A percentile compares a stretch with the other conserved stretches of the same genome.
Evolutionary conservation across 257 asterid species (phyloP).

Genomic region (Nicotiana tomentosiformis): DNA sequence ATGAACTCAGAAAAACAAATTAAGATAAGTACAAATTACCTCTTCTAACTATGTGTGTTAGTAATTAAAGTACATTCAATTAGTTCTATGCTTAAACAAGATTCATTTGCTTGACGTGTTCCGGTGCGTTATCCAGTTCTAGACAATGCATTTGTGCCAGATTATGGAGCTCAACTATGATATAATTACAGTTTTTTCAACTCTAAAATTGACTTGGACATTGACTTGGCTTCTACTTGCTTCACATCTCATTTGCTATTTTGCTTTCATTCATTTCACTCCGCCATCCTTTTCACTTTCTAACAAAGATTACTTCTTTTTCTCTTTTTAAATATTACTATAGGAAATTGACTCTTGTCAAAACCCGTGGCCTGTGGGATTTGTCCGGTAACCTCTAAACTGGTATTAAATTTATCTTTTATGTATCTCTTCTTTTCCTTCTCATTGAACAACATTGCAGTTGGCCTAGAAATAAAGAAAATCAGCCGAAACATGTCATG

Average conservation of each 20-base stretch:
- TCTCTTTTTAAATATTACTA: background rate
- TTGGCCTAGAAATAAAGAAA: background rate
- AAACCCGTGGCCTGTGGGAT: background rate
- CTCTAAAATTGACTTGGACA: background rate
- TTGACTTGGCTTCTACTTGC: background rate
- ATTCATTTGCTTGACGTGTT: background rate
- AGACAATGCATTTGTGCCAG: background rate
- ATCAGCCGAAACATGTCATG: background rate
- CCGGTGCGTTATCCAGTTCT: background rate
- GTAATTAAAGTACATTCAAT: background rate
- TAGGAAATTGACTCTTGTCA: background rate
- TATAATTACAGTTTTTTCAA: background rate
- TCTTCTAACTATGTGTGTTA: background rate
- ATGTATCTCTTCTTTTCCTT: background rate
- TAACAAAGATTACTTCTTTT: background rate
- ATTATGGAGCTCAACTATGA: background rate
- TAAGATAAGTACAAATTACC: background rate
- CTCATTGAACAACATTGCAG: background rate
- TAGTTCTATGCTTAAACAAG: background rate
- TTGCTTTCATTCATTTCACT: background rate
- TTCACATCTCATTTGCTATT: background rate
- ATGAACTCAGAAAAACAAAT: background rate
- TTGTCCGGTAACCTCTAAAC: background rate
- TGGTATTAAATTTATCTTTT: background rate
- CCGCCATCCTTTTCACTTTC: background rate